phyloP scores from a whole-genome alignment of 106 monocot genomes.

The Platanthera guangdongensis region DNA sequence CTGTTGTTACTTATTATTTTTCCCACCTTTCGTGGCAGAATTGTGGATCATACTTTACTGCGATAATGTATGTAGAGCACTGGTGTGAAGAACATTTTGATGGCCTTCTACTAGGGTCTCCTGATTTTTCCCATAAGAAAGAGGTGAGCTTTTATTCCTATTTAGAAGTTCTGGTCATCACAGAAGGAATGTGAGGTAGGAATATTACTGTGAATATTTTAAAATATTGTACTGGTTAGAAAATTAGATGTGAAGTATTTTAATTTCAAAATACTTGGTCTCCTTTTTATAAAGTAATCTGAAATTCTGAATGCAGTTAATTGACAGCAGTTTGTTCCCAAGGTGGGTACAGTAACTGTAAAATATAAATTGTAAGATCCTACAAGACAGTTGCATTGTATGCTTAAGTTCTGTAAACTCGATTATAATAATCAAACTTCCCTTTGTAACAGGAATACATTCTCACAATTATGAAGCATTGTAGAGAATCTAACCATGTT shows the following conservation, averaged over 20 bases:
- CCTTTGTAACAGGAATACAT: background rate
- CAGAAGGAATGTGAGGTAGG: too few relatives aligned
- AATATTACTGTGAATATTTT: too few relatives aligned
- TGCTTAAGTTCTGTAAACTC: background rate
- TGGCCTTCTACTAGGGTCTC: constrained; percentile 49
- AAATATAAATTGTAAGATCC: background rate
- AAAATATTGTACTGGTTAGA: too few relatives aligned
- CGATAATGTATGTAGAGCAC: constrained; percentile 80
- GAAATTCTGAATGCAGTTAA: background rate
- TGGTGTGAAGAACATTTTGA: constrained; percentile 95
- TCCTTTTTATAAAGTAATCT: background rate
- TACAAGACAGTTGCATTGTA: background rate
- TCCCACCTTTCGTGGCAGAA: constrained; percentile 30
- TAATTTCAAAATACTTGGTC: background rate
- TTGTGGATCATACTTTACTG: constrained; percentile 80
- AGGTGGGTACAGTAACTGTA: background rate
- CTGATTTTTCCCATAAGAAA: constrained; percentile 72
- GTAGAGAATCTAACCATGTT: background rate
- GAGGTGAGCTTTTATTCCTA: constrained; percentile 29
- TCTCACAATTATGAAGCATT: background rate
- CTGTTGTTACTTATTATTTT: background rate
- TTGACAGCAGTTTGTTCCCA: background rate
- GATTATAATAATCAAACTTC: background rate
- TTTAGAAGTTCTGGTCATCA: background rate
- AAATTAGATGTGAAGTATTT: background rate